phyloP scores from a whole-genome alignment of 345 rosid genomes.

The Mallotus nudiflorus region DNA sequence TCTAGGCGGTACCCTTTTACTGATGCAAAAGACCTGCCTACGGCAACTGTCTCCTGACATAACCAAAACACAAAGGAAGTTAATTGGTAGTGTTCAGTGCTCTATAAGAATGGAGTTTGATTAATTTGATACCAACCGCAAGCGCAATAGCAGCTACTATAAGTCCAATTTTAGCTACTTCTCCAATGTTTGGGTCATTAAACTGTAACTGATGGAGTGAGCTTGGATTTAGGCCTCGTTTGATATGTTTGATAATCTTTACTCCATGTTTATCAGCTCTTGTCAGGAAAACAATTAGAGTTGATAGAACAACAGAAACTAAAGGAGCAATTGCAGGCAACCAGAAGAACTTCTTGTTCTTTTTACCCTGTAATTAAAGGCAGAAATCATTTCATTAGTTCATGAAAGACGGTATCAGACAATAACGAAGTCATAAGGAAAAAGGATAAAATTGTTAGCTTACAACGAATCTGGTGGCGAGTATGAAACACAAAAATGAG shows the following conservation, averaged over 20 bases:
- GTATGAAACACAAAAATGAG: conserved; percentile 62
- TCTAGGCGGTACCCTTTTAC: conserved; percentile 75
- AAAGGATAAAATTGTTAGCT: conserved; percentile 16
- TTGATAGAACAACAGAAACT: conserved; percentile 62
- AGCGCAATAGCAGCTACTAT: conserved; percentile 66
- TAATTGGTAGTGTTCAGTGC: neutral
- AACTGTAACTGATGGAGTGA: conserved; percentile 64
- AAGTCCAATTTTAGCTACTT: conserved; percentile 63
- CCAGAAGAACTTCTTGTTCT: conserved; percentile 77
- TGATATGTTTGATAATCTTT: conserved; percentile 69
- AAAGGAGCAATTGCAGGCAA: conserved; percentile 85
- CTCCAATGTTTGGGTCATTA: conserved; percentile 56
- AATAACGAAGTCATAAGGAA: neutral
- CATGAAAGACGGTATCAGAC: neutral
- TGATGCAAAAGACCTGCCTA: conserved; percentile 78
- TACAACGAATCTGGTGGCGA: conserved; percentile 64
- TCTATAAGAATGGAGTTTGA: too few species aligned
- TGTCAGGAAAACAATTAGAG: conserved; percentile 69
- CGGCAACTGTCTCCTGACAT: conserved; percentile 81
- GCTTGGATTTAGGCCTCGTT: conserved; percentile 77
- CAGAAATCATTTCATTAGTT: neutral
- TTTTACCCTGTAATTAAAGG: conserved; percentile 59
- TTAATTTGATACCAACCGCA: conserved; percentile 44
- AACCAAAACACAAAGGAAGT: neutral
- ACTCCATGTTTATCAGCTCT: conserved; percentile 88